These are phyloP conservation scores for Lablab purpureus DNA, from an alignment of 306 rosid species.

Conservation along the genomic window DNA sequence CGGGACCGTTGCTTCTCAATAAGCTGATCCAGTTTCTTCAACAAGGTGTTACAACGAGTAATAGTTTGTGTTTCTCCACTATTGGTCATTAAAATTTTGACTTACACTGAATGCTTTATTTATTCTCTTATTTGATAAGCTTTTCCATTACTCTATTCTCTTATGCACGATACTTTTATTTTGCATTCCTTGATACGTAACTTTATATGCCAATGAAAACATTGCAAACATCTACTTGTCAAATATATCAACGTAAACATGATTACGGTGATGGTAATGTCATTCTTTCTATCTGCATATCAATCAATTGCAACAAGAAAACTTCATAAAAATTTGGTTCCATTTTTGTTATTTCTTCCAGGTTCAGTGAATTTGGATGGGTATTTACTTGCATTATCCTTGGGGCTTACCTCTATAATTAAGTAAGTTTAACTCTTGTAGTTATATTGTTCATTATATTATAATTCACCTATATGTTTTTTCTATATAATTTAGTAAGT, in stretches of 20 bases:
- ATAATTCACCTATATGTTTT: not conserved
- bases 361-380: slow-evolving; percentile 75
- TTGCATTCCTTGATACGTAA: slow-evolving; percentile 22
- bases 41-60: slow-evolving; percentile 63
- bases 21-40: slow-evolving; percentile 87
- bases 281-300: slow-evolving; percentile 30
- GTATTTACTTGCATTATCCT: slow-evolving; percentile 77
- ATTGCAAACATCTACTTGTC: not conserved
- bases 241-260: slow-evolving; percentile 13
- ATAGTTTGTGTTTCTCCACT: slow-evolving; percentile 38
- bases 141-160: slow-evolving; percentile 6
- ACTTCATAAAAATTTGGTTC: slow-evolving; percentile 1
- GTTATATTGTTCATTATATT: not conserved
- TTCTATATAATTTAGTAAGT: not conserved
- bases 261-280: not conserved
- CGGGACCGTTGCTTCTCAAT: slow-evolving; percentile 96
- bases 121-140: slow-evolving; percentile 32
- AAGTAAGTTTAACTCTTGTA: slow-evolving; percentile 67
- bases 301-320: slow-evolving; percentile 29
- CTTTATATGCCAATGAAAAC: slow-evolving; percentile 14
- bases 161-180: slow-evolving; percentile 18
- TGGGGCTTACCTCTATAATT: slow-evolving; percentile 86
- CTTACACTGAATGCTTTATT: slow-evolving; percentile 18
- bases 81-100: slow-evolving; percentile 38
- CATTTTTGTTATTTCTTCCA: slow-evolving; percentile 48